Evolutionary conservation across 1,284 basidiomycete species (phyloP).

Genomic region (Ustilago shanxiensis): DNA sequence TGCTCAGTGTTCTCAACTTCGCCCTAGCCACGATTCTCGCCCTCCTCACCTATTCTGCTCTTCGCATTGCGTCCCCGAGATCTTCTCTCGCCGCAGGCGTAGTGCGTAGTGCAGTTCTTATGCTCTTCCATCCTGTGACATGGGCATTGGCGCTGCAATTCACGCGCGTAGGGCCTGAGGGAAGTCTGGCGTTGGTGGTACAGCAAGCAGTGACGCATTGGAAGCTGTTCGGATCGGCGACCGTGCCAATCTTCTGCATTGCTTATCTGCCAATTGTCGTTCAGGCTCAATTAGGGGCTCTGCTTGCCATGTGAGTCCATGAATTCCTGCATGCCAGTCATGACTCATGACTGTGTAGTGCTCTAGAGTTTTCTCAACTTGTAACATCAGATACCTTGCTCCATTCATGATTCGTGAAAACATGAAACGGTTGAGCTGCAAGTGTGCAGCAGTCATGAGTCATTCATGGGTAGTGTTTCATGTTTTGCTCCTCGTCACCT

Average conservation of each 20-base stretch:
- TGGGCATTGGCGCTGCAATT: constrained; percentile 10
- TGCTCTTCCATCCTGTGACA: constrained; percentile 20
- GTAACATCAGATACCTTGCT: too few species aligned
- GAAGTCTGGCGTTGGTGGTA: background rate
- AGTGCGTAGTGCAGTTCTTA: background rate
- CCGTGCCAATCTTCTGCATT: constrained; percentile 33
- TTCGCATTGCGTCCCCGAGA: constrained; percentile 17
- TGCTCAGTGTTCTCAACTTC: constrained; percentile 61
- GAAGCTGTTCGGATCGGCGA: constrained; percentile 28
- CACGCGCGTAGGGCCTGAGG: background rate
- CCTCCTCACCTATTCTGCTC: constrained; percentile 17
- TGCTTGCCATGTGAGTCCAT: constrained; percentile 8
- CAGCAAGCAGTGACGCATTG: constrained; percentile 16
- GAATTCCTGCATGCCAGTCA: too few species aligned
- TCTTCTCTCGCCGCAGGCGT: background rate
- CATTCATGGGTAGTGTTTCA: too few species aligned
- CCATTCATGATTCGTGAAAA: too few species aligned
- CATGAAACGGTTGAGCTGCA: too few species aligned
- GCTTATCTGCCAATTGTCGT: constrained; percentile 40
- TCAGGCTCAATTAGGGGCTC: constrained; percentile 30
- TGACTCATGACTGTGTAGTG: too few species aligned
- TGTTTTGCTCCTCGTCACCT: too few species aligned
- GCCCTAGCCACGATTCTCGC: constrained; percentile 49
- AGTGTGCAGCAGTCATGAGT: too few species aligned
- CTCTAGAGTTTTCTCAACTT: too few species aligned